Base-by-base conservation (phyloP, 1,139 yeast species). In the Candida sanyaensis region DNA sequence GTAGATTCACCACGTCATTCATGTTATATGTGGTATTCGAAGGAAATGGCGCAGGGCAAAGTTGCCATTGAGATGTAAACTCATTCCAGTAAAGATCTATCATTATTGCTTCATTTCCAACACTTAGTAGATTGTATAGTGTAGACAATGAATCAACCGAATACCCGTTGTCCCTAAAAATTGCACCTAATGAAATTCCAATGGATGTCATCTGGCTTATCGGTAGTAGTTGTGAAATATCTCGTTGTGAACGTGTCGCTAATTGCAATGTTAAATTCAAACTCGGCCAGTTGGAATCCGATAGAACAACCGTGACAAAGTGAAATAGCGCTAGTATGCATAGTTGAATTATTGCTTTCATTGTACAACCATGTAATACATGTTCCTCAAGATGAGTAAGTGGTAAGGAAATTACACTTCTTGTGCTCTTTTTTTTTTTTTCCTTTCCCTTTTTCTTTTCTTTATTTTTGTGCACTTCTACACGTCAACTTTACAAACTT, bases 51-150 rank as follows among this genome's bases (percentile, higher is more conserved):
- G 71, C 76, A 0, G 93, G 93, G 59, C 96, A 88, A n/a, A 88
- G 60, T 56, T 85, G 88, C 84, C 96, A 85, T 49, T 65, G 68
- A 38, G 61, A 55, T 7, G 71, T 66, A 29, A 64, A 63, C 48
- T 79, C 78, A 60, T 83, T 83, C 80, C 86, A 85, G 64, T 84
- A 88, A 13, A 88, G 56, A 60, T 90, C 95, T 10, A 90, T 48
- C 50, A 77, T 68, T 26, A 86, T 60, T 0, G 78, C 65, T 50
- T 78, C 78, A 9, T 79, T 70, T 0, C 93, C 93, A 2, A 68
- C 64, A 39, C 67, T 63, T 41, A 89, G 59, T 12, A 84, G 51
- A 5, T 63, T 55, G 5, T 55, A 47, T 3, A 87, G 55, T 4
- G 63, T 57, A 1, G 52, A 41, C n/a, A 86, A 53, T 0, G 86